These are phyloP conservation scores for Bipolaris zeicola DNA, from an alignment of 2,329 filamentous ascomycete genomes.

Conservation along the genomic window DNA sequence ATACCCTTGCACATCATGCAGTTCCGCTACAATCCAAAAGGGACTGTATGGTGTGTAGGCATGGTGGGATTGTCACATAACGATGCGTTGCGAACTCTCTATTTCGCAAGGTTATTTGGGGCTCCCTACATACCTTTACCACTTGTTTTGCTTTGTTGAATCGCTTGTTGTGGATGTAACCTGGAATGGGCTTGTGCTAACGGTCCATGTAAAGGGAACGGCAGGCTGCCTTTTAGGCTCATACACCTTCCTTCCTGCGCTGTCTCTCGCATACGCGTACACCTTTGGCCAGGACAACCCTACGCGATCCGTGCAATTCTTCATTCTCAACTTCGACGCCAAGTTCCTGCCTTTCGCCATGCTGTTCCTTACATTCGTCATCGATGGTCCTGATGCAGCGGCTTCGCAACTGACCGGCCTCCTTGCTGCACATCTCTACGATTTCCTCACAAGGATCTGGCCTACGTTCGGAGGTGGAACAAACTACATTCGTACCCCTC, in stretches of 20 bases:
- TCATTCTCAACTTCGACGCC: conserved; percentile 81
- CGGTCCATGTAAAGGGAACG: conserved; percentile 53
- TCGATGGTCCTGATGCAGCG: conserved; percentile 63
- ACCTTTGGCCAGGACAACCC: conserved; percentile 86
- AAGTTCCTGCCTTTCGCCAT: conserved; percentile 82
- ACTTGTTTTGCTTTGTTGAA: conserved; percentile 5
- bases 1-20: conserved; percentile 56
- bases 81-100: conserved; percentile 60
- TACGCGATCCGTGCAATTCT: conserved; percentile 75
- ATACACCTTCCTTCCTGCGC: conserved; percentile 59
- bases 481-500: conserved; percentile 77
- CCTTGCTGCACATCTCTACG: conserved; percentile 83
- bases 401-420: conserved; percentile 76
- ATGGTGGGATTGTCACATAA: conserved; percentile 60
- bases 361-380: conserved; percentile 74
- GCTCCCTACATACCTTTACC: conserved; percentile 64
- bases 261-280: conserved; percentile 82
- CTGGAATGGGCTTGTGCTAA: conserved; percentile 33
- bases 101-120: conserved; percentile 62
- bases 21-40: conserved; percentile 55
- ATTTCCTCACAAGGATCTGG: conserved; percentile 87
- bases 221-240: conserved; percentile 60
- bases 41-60: conserved; percentile 55
- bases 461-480: conserved; percentile 84
- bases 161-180: conserved; percentile 7